A percentile compares a stretch with the other conserved stretches of the same genome.
phyloP scores from a whole-genome alignment of 2,329 filamentous ascomycete species.

The Penicillium glabrum region DNA sequence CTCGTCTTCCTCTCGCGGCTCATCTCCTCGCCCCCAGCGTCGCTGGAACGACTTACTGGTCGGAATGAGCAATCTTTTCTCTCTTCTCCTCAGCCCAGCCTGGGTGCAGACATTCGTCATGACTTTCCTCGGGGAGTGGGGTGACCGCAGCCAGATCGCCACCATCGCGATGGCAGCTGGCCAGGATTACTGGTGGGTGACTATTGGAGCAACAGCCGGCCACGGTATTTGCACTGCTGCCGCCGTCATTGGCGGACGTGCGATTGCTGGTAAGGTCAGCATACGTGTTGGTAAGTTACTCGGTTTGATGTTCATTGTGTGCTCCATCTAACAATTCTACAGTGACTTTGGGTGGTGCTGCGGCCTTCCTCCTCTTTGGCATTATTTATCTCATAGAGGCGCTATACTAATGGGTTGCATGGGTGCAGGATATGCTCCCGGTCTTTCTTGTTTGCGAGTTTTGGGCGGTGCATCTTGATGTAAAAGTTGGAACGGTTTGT shows the following conservation, averaged over 20 bases:
- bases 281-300: constrained; percentile 83
- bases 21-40: constrained; percentile 50
- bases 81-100: constrained; percentile 84
- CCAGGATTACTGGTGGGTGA: constrained; percentile 99
- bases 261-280: constrained; percentile 90
- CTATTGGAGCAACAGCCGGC: constrained; percentile 78
- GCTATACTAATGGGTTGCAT: constrained; percentile 49
- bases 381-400: constrained; percentile 88
- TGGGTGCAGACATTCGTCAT: constrained; percentile 99
- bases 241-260: constrained; percentile 87
- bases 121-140: constrained; percentile 99
- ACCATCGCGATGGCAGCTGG: constrained; percentile 99
- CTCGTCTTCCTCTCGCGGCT: constrained; percentile 66
- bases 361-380: constrained; percentile 88
- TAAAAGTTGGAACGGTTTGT: constrained; percentile 2
- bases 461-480: constrained; percentile 1
- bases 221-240: constrained; percentile 88
- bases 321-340: constrained; percentile 26
- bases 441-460: neutral
- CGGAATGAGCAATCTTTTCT: constrained; percentile 82
- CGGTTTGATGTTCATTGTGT: neutral
- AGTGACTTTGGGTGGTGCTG: constrained; percentile 91
- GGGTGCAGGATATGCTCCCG: constrained; percentile 5
- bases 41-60: constrained; percentile 48
- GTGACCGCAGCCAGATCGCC: constrained; percentile 94